Evolutionary conservation across 106 monocot genomes (phyloP).

Genomic region (Dendrobium huoshanense): DNA sequence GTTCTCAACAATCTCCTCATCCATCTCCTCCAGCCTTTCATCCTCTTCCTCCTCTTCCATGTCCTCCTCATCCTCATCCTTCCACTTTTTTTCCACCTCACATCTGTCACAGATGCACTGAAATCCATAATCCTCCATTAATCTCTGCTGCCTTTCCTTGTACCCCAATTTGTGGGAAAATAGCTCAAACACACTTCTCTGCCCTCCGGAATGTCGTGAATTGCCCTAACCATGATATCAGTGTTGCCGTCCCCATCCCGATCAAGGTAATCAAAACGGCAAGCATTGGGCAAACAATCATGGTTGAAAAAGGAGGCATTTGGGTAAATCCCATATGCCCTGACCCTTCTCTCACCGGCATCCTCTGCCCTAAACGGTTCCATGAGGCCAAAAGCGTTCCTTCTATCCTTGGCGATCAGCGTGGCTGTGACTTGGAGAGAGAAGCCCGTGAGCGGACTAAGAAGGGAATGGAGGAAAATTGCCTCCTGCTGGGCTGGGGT

Average conservation of each 20-base stretch:
- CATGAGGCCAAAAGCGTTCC: slow-evolving; percentile 78
- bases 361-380: slow-evolving; percentile 26
- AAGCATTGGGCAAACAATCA: slow-evolving; percentile 90
- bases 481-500: neutral
- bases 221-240: slow-evolving; percentile 54
- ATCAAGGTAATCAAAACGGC: slow-evolving; percentile 80
- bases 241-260: slow-evolving; percentile 22
- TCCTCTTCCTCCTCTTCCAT: slow-evolving; percentile 23
- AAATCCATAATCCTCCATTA: slow-evolving; percentile 77
- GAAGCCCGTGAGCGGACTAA: slow-evolving; percentile 26
- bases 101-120: slow-evolving; percentile 78
- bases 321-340: slow-evolving; percentile 75
- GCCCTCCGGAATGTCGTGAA: slow-evolving; percentile 68
- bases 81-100: slow-evolving; percentile 72
- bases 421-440: slow-evolving; percentile 41
- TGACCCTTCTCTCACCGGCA: slow-evolving; percentile 23
- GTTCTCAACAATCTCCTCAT: slow-evolving; percentile 18
- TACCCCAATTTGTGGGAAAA: slow-evolving; percentile 77
- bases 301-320: slow-evolving; percentile 75
- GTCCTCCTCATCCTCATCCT: slow-evolving; percentile 26
- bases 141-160: slow-evolving; percentile 62
- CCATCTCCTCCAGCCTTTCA: slow-evolving; percentile 31
- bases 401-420: slow-evolving; percentile 55
- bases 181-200: slow-evolving; percentile 90
- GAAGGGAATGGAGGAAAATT: slow-evolving; percentile 25